These are phyloP conservation scores for Zygoascus flipseniorum DNA, from an alignment of 805 yeast genomes.

Conservation along the genomic window DNA sequence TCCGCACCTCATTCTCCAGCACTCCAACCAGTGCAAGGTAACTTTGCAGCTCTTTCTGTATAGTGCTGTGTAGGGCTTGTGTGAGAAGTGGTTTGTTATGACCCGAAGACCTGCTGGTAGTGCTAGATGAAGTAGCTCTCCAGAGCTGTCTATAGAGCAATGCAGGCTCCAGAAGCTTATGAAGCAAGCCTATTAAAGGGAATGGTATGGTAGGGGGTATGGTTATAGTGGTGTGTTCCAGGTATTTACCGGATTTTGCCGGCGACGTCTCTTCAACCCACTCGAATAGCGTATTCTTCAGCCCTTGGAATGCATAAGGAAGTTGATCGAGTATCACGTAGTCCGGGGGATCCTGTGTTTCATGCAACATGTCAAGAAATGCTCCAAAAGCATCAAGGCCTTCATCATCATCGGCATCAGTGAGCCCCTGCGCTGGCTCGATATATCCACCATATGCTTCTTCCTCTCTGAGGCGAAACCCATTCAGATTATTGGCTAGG, in stretches of 20 bases:
- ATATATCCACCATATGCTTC: background rate
- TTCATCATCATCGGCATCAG: background rate
- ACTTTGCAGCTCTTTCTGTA: conserved; percentile 34
- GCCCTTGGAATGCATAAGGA: conserved; percentile 28
- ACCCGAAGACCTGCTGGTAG: conserved; percentile 22
- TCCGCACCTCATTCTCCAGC: conserved; percentile 33
- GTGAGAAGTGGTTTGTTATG: conserved; percentile 38
- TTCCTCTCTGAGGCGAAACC: background rate
- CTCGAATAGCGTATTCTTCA: conserved; percentile 13
- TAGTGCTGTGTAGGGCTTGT: conserved; percentile 48
- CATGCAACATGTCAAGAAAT: conserved; percentile 9
- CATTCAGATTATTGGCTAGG: background rate
- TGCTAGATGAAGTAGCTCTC: conserved; percentile 2
- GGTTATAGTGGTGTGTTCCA: conserved; percentile 3
- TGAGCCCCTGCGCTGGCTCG: background rate
- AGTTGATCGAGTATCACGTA: conserved; percentile 16
- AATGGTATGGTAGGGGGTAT: conserved; percentile 34
- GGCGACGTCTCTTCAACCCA: conserved; percentile 11
- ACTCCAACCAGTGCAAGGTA: conserved; percentile 39
- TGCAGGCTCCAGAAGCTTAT: conserved; percentile 58
- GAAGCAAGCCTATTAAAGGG: conserved; percentile 49
- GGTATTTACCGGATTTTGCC: background rate
- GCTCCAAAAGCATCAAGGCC: conserved; percentile 4
- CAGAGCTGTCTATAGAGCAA: conserved; percentile 46
- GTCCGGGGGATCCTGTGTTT: conserved; percentile 11